Evolutionary conservation across 257 asterid genomes (phyloP).

Genomic region (Solanum piurae): DNA sequence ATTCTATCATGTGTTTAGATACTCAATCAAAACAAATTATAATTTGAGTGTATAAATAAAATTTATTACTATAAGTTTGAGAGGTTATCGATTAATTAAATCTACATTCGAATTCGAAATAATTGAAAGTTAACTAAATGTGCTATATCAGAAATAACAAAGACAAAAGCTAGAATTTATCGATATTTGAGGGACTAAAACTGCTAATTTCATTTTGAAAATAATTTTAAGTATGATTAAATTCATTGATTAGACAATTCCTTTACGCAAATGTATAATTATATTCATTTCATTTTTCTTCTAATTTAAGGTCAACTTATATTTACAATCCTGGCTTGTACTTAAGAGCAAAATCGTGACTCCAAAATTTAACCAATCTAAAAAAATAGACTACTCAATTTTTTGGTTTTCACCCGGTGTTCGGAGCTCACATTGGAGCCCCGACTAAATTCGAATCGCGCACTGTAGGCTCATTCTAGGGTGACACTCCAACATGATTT

Average conservation of each 20-base stretch:
- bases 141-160: neutral
- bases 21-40: neutral
- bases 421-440: too few species aligned
- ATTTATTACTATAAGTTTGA: neutral
- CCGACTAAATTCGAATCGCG: rapidly evolving
- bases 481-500: too few species aligned
- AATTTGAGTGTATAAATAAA: neutral
- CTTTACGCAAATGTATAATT: neutral
- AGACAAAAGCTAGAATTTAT: neutral
- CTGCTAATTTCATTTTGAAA: neutral
- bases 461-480: too few species aligned
- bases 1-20: neutral
- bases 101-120: neutral
- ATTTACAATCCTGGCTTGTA: neutral
- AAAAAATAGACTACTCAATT: neutral
- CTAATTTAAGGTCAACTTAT: neutral
- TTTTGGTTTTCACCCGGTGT: rapidly evolving
- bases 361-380: neutral
- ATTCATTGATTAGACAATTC: neutral
- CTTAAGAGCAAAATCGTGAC: neutral
- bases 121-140: neutral
- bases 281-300: neutral
- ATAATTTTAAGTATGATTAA: neutral
- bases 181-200: neutral
- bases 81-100: neutral